Percentiles rank a stretch among this genome's conserved stretches.
phyloP scores from a whole-genome alignment of 2,329 filamentous ascomycete species.

The Xenoacremonium recifei region DNA sequence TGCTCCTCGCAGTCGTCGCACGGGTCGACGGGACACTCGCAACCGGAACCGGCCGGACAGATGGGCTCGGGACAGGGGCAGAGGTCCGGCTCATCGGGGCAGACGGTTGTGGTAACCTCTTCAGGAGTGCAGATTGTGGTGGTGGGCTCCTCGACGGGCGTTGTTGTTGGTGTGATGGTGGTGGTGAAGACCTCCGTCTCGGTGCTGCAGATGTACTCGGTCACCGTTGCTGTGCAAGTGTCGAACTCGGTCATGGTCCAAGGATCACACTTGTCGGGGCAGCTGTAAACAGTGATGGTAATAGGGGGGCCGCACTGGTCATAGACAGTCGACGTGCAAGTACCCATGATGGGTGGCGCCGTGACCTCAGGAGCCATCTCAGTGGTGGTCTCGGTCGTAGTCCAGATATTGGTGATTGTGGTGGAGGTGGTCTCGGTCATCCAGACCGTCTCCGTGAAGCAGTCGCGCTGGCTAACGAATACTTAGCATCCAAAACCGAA shows the following conservation, averaged over 20 bases:
- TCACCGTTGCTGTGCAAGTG: conserved; percentile 1
- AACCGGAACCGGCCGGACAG: background rate
- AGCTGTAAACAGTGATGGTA: conserved; percentile 2
- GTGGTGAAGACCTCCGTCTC: background rate
- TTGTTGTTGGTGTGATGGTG: background rate
- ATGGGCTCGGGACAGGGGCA: conserved; percentile 1
- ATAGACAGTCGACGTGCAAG: background rate
- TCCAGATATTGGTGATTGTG: conserved; percentile 2
- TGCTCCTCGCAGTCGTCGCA: conserved; percentile 3
- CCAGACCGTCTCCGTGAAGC: conserved; percentile 1
- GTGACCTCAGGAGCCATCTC: conserved; percentile 1
- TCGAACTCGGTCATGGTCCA: conserved; percentile 2
- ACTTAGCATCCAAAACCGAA: background rate
- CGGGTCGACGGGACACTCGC: conserved; percentile 1
- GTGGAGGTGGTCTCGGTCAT: conserved; percentile 1
- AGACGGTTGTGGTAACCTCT: background rate
- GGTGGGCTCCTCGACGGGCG: background rate
- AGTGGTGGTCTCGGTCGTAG: conserved; percentile 1
- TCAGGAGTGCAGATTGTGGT: background rate
- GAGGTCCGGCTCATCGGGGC: background rate
- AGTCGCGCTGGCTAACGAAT: background rate
- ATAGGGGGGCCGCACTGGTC: conserved; percentile 2
- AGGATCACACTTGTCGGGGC: conserved; percentile 1
- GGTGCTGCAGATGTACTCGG: background rate
- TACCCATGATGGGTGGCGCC: background rate